Conservation (phyloP, 2,329 filamentous ascomycete genomes). For the Talaromyces piceae region DNA sequence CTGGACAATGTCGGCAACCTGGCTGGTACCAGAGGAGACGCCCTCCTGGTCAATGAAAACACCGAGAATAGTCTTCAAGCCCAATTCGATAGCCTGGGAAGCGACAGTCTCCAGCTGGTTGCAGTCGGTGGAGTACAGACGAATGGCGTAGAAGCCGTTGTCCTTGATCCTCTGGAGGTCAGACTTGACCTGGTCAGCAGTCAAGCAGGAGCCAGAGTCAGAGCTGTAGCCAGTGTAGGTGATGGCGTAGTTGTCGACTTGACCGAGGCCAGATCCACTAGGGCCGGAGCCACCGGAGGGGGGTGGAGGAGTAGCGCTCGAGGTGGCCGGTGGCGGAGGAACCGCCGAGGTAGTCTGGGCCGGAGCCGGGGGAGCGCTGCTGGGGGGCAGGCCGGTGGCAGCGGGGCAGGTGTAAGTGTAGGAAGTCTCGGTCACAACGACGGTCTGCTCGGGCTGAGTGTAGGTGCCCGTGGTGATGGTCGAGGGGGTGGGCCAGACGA, state of each 20-base stretch:
- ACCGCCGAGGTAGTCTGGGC: constrained; percentile 18
- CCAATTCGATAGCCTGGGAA: constrained; percentile 55
- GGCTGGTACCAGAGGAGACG: constrained; percentile 58
- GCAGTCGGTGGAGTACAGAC: constrained; percentile 92
- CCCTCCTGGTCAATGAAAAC: constrained; percentile 67
- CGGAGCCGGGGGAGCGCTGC: constrained; percentile 19
- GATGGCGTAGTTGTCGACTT: constrained; percentile 57
- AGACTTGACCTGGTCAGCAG: constrained; percentile 45
- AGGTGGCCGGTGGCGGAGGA: constrained; percentile 19
- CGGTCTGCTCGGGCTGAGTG: constrained; percentile 58
- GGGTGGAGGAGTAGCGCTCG: constrained; percentile 15
- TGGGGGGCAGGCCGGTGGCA: constrained; percentile 38
- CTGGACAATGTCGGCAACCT: constrained; percentile 63
- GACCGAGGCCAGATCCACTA: constrained; percentile 15
- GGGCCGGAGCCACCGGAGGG: constrained; percentile 14
- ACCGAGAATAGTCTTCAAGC: constrained; percentile 75
- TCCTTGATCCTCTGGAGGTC: constrained; percentile 57
- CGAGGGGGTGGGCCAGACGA: constrained; percentile 58
- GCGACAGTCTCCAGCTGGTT: constrained; percentile 69
- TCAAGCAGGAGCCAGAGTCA: constrained; percentile 56
- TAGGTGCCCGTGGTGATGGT: constrained; percentile 64
- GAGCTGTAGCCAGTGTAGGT: constrained; percentile 69
- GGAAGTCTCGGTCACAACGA: constrained; percentile 62
- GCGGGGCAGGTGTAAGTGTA: constrained; percentile 66
- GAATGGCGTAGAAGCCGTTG: constrained; percentile 63